Evolutionary conservation across 2,329 filamentous ascomycete species (phyloP), one percentile per base, ranked within the genome.

Genomic region (Microsporum audouinii): DNA sequence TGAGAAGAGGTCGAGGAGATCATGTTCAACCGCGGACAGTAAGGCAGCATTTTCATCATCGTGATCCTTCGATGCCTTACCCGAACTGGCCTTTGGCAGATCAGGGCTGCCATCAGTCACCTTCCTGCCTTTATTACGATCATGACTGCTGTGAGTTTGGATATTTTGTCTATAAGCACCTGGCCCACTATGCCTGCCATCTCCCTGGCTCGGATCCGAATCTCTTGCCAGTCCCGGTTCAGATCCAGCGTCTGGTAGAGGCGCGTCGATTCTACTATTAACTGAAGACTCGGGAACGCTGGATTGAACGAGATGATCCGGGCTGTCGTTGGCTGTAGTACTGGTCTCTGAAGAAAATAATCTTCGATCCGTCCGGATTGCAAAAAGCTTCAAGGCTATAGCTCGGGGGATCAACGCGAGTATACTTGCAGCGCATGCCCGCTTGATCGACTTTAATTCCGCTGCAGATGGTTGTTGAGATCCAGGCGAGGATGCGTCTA

Each of bases 1-100:
- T 14, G 82, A 83, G 66, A 96, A 86, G 41, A 91, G 78, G 67
- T 88, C 84, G 55, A 97, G 78, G 53, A 91, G 77, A 29, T 78
- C 76, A 60, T 80, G 76, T 69, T 86, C 83, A 65, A 89, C 80
- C 66, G 86, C 81, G 63, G 76, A 73, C 51, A 84, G 73, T 62
- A 84, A 77, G 57, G 75, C 76, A 64, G 77, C 75, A 59, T 82
- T 77, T 27, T 80, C 76, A 59, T 76, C 71, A 56, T 71, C 71
- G 33, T 55, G n/a, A 36, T 6, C 27, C 14, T 57, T 63, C 29
- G 31, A 23, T 38, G 14, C 33, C 34, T 56, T 62, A 58, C 27
- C 31, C 29, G 51, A 58, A 31, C 23, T 34, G 27, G 45, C 10
- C 23, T 57, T 39, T 57, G 55, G n/a, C 34, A 27, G 55, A 39